Percentiles rank a stretch among this genome's conserved stretches.
These are phyloP conservation scores for Zygosaccharomyces pseudobailii DNA, from an alignment of 1,139 yeast genomes.

Conservation along the genomic window DNA sequence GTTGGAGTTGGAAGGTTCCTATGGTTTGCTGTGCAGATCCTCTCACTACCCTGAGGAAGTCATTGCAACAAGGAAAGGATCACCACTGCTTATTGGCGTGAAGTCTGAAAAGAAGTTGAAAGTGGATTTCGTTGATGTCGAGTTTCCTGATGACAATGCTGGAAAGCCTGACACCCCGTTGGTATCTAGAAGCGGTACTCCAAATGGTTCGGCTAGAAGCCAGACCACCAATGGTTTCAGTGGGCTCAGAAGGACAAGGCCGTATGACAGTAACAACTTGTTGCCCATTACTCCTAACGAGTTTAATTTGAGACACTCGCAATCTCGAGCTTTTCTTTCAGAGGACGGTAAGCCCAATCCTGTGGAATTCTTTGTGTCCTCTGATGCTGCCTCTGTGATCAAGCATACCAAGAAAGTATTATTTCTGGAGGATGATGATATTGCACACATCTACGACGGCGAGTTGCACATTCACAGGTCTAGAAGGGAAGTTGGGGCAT, in stretches of 20 bases:
- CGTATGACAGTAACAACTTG: slow-evolving; percentile 28
- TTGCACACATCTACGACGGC: slow-evolving; percentile 97
- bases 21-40: slow-evolving; percentile 90
- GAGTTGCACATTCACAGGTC: slow-evolving; percentile 98
- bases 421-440: slow-evolving; percentile 95
- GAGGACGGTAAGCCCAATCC: slow-evolving; percentile 94
- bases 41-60: slow-evolving; percentile 92
- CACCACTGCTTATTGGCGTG: slow-evolving; percentile 95
- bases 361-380: slow-evolving; percentile 90
- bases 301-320: slow-evolving; percentile 68
- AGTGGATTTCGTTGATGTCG: slow-evolving; percentile 98
- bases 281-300: slow-evolving; percentile 46
- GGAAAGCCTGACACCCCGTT: slow-evolving; percentile 37
- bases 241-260: slow-evolving; percentile 16
- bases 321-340: slow-evolving; percentile 85
- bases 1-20: slow-evolving; percentile 94
- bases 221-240: background rate
- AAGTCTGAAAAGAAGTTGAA: slow-evolving; percentile 91
- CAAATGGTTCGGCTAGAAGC: slow-evolving; percentile 22
- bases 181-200: slow-evolving; percentile 18
- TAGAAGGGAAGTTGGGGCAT: slow-evolving; percentile 82
- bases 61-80: slow-evolving; percentile 96
- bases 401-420: slow-evolving; percentile 97
- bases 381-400: slow-evolving; percentile 97
- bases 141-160: slow-evolving; percentile 65